These are phyloP conservation scores for Annulohypoxylon maeteangense DNA, from an alignment of 495 filamentous ascomycete genomes.

Conservation along the genomic window DNA sequence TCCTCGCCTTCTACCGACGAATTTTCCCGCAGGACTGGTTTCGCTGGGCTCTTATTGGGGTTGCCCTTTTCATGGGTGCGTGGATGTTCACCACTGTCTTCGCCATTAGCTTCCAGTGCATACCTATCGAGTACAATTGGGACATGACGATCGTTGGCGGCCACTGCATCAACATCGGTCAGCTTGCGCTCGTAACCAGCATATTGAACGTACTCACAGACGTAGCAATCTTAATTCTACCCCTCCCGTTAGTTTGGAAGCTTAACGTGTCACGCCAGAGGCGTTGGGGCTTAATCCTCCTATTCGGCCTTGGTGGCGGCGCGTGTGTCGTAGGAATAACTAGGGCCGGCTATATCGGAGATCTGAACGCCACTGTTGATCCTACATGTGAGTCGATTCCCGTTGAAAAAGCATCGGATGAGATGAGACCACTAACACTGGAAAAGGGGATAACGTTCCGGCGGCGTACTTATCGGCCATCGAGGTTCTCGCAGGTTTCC, in stretches of 20 bases:
- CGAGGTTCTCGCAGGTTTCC: not conserved
- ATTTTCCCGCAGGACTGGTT: not conserved
- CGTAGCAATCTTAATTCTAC: not conserved
- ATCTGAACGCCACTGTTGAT: not conserved
- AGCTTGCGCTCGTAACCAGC: not conserved
- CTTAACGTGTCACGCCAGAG: not conserved
- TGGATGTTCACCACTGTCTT: conserved; percentile 1
- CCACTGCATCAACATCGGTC: not conserved
- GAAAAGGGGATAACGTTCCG: not conserved
- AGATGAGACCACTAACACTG: not conserved
- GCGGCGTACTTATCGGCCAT: conserved; percentile 4
- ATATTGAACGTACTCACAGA: not conserved
- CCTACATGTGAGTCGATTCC: not conserved
- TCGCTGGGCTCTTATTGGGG: not conserved
- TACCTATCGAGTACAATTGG: not conserved
- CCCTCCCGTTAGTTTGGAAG: not conserved
- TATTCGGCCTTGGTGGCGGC: not conserved
- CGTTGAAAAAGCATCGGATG: not conserved
- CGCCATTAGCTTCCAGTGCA: conserved; percentile 1
- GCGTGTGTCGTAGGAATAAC: not conserved
- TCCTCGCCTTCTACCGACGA: not conserved
- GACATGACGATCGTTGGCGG: not conserved
- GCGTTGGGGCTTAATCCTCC: not conserved
- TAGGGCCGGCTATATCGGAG: not conserved
- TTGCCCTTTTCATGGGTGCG: not conserved